Base-by-base conservation (phyloP, 441 rosid species). In the Corymbia calophylla region DNA sequence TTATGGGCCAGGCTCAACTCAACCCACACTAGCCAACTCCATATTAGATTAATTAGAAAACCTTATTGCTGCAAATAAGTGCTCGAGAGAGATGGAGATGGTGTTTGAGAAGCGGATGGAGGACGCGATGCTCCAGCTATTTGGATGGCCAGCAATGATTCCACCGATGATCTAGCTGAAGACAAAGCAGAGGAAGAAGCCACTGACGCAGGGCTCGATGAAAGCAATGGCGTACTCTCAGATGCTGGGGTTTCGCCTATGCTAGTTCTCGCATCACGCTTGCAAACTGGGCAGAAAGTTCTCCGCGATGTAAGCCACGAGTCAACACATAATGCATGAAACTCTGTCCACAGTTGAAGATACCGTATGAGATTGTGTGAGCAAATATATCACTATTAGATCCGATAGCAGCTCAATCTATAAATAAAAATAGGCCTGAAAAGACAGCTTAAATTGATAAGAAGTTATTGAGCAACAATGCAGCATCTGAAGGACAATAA, bases 271-370 rank as follows among this genome's bases (percentile, higher is more conserved):
- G 97, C 99, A 90, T 96, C 99, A 6, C 97, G 94, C 95, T 98
- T 97, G 95, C 99, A 98, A 56, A 98, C 95, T 0, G 99, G 99
- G 91, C 99, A 98, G 92, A 98, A 98, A 16, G 99, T 96, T 93
- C 99, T 95, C 99, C 99, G 97, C 11, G 96, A 55, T 5, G 99
- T 96, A 60, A 98, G 96, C 99, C 99, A 98, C 8, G 98, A 94
- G 90, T 98, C 99, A 88, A 97, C 98, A 55, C 99, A 98, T 66
- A 88, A 89, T 31, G 97, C 94, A 92, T 97, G 99, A 89, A 98
- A 97, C 93, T 98, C 99, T 98, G 96, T 77, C 25, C n/a, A 64
- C 16, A 23, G 87, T 21, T 21, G 51, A 80, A 39, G 54, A 90
- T 64, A 49, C 17, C 62, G 32, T 68, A 82, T 39, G 90, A 60